Evolutionary conservation across 495 filamentous ascomycete species (phyloP).

Genomic region (Aspergillus taichungensis): DNA sequence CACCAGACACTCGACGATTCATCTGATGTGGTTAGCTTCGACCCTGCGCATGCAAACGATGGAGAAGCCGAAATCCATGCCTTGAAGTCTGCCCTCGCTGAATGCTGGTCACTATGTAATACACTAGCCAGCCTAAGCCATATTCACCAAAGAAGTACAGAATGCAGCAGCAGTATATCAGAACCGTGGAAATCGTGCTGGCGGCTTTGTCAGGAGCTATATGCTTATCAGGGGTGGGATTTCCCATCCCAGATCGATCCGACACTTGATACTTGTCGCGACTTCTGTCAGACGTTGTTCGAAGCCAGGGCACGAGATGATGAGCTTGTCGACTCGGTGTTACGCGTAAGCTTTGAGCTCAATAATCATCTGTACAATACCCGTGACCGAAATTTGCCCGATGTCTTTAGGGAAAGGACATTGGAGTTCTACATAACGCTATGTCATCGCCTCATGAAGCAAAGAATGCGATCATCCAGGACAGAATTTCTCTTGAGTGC

Average conservation of each 20-base stretch:
- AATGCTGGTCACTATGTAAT: constrained; percentile 94
- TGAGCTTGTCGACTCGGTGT: constrained; percentile 70
- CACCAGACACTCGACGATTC: constrained; percentile 31
- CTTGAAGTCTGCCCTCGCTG: constrained; percentile 67
- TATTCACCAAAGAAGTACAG: constrained; percentile 70
- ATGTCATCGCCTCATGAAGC: constrained; percentile 91
- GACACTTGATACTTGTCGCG: constrained; percentile 78
- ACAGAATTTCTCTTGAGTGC: constrained; percentile 76
- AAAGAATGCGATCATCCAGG: constrained; percentile 63
- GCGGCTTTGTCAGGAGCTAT: constrained; percentile 81
- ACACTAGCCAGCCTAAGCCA: constrained; percentile 79
- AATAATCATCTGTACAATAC: constrained; percentile 94
- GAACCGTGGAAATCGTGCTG: constrained; percentile 92
- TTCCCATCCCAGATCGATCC: constrained; percentile 62
- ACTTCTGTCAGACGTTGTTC: constrained; percentile 86
- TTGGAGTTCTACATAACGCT: constrained; percentile 90
- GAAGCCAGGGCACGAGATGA: constrained; percentile 69
- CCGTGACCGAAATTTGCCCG: constrained; percentile 74
- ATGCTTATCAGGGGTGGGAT: constrained; percentile 67
- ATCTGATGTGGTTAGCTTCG: constrained; percentile 16
- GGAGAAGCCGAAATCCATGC: constrained; percentile 60
- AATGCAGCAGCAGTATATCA: constrained; percentile 55
- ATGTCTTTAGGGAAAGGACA: constrained; percentile 81
- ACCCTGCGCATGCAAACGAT: constrained; percentile 26
- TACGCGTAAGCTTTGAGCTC: constrained; percentile 86